Conservation (phyloP, 1,284 basidiomycete genomes). For the Trametes versicolor region DNA sequence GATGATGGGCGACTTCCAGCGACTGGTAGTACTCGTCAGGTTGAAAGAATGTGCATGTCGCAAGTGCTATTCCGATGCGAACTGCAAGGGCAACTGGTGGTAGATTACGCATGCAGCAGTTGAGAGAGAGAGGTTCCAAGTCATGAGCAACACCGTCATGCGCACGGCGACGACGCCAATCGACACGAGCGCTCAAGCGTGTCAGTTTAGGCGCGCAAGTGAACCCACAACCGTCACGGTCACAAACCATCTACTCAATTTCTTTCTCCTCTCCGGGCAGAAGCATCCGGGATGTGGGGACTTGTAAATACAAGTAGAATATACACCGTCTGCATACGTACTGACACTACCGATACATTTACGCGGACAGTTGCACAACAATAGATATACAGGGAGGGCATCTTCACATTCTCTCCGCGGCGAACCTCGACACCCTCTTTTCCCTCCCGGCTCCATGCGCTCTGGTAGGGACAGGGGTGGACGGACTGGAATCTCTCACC, state of each 20-base stretch:
- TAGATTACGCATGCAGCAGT: conserved; percentile 8
- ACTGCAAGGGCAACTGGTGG: conserved; percentile 39
- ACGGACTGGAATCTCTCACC: conserved; percentile 46
- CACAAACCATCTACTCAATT: background rate
- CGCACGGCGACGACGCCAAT: too few species aligned
- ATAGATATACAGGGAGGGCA: background rate
- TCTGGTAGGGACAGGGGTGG: conserved; percentile 20
- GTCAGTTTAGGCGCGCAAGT: too few species aligned
- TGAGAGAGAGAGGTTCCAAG: background rate
- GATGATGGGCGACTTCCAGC: conserved; percentile 89
- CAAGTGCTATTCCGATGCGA: conserved; percentile 70
- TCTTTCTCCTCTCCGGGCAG: background rate
- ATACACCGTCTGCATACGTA: conserved; percentile 13
- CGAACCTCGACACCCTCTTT: conserved; percentile 57
- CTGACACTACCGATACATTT: conserved; percentile 31
- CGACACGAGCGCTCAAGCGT: too few species aligned
- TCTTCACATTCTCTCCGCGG: conserved; percentile 50
- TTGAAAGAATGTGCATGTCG: conserved; percentile 92
- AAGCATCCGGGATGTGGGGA: too few species aligned
- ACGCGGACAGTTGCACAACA: conserved; percentile 10
- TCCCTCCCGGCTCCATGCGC: conserved; percentile 30
- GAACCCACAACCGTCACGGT: background rate
- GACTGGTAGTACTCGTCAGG: conserved; percentile 99
- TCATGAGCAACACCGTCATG: too few species aligned
- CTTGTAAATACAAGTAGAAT: background rate